Evolutionary conservation across 495 filamentous ascomycete genomes (phyloP), one percentile per base, ranked within the genome.

Genomic region (Neurospora intermedia): DNA sequence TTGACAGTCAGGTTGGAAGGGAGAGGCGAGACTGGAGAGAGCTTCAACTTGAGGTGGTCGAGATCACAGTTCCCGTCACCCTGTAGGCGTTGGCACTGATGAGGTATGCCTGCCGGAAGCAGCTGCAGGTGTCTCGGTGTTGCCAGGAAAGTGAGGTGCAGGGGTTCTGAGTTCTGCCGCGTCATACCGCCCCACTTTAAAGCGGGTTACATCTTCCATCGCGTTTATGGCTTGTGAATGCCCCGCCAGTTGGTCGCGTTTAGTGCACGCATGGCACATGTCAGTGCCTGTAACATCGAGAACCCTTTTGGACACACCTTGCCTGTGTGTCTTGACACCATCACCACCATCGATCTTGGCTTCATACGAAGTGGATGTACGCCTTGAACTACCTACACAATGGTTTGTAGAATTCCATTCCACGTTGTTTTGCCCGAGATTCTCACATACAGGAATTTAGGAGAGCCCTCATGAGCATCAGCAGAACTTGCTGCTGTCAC

Each of bases 381-480:
- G 0, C 2, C 46, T 62, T 62, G 15, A 13, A 31, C 13, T 62
- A 27, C 13, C 13, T 62, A 27, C 13, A 38, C 0, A 1, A 66
- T 66, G 54, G 54, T 66, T 35, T 2, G 54, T 62, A 35, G 27
- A 62, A 16, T 6, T 18, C 9, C 1, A 9, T 18, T 4, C 1
- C 6, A 8, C 69, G 13, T 54, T 73, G 10, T 20, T n/a, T 18
- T 1, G 11, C 15, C 5, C 10, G 13, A 2, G 46, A 31, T 15
- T 43, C 38, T 16, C n/a, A 43, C 78, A 78, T 45, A 79, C 39
- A 2, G 11, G 4, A 13, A 8, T 73, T 42, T 76, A 97, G 96
- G 96, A 99, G 81, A 96, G 92, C 79, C 96, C 96, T 69, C 96
- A 99, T 79, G 96, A 99, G 80, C 93, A 98, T 80, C 96, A 98